Conservation (phyloP, 169 alveolate species). For the Babesia divergens region DNA sequence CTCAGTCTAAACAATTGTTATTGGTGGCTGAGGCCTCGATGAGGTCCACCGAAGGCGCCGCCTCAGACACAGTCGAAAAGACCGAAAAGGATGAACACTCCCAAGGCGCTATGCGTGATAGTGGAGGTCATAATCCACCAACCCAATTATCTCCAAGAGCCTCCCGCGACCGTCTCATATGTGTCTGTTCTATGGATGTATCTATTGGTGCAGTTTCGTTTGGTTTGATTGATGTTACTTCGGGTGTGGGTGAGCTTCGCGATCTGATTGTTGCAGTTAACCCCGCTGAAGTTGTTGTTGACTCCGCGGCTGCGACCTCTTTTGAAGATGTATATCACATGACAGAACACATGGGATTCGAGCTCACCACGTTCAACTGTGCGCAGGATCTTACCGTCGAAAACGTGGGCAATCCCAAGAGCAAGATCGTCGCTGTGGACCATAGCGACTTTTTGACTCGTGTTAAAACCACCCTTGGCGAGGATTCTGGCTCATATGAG, state of each 20-base stretch:
- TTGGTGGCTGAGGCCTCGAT: constrained; percentile 52
- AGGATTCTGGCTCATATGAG: constrained; percentile 40
- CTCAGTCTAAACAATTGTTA: constrained; percentile 70
- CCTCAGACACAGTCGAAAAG: too few relatives aligned
- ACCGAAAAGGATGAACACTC: neutral
- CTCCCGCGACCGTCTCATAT: neutral
- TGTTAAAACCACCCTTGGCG: constrained; percentile 62
- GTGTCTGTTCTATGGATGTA: constrained; percentile 39
- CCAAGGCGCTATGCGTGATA: neutral
- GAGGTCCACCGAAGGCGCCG: too few relatives aligned
- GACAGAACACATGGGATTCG: constrained; percentile 5
- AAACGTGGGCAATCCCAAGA: constrained; percentile 51
- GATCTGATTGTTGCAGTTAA: constrained; percentile 76
- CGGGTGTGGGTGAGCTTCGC: constrained; percentile 47
- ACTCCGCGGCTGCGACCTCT: neutral
- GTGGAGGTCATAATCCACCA: too few relatives aligned
- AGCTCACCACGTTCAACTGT: constrained; percentile 21
- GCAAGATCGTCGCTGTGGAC: constrained; percentile 74
- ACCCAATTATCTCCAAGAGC: too few relatives aligned
- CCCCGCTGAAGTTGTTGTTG: constrained; percentile 80
- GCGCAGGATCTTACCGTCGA: constrained; percentile 5
- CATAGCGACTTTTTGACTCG: constrained; percentile 72
- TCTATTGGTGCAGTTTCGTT: constrained; percentile 33
- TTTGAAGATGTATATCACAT: constrained; percentile 5
- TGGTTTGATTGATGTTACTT: constrained; percentile 15